A percentile compares a stretch with the other conserved stretches of the same genome.
Evolutionary conservation across 73 alveolate genomes (phyloP).

Genomic region (Paramecium primaurelia): DNA sequence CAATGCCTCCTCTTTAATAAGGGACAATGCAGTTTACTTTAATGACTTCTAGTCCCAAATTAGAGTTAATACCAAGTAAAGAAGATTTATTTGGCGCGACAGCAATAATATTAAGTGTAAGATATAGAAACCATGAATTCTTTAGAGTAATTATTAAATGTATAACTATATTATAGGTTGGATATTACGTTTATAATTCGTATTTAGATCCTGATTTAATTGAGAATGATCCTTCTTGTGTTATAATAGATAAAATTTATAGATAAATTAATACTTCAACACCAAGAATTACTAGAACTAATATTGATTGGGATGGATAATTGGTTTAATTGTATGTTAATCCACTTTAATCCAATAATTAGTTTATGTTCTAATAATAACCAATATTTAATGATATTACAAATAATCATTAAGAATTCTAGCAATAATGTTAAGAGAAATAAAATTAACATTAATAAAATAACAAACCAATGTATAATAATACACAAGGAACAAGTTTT

Average conservation of each 20-base stretch:
- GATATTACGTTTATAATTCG: constrained; percentile 92
- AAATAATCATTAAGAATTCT: background rate
- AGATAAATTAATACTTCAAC: constrained; percentile 83
- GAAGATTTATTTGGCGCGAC: constrained; percentile 92
- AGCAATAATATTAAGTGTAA: constrained; percentile 88
- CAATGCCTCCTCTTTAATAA: constrained; percentile 80
- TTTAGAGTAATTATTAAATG: constrained; percentile 70
- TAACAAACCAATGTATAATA: background rate
- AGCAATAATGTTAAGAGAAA: background rate
- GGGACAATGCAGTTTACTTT: constrained; percentile 89
- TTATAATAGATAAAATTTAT: constrained; percentile 71
- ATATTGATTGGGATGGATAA: constrained; percentile 78
- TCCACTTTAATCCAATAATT: background rate
- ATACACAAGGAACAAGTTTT: background rate
- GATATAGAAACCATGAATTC: constrained; percentile 92
- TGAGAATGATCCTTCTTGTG: constrained; percentile 86
- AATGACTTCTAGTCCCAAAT: constrained; percentile 85
- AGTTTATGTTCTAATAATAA: background rate
- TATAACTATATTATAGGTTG: background rate
- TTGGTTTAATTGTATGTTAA: background rate
- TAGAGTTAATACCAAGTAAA: constrained; percentile 73
- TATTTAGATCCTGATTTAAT: constrained; percentile 88
- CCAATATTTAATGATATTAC: background rate
- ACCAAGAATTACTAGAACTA: constrained; percentile 94
- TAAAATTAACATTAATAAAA: constrained; percentile 31